These are phyloP conservation scores for Aspergillus pseudoglaucus DNA, from an alignment of 2,329 filamentous ascomycete species.

Conservation along the genomic window DNA sequence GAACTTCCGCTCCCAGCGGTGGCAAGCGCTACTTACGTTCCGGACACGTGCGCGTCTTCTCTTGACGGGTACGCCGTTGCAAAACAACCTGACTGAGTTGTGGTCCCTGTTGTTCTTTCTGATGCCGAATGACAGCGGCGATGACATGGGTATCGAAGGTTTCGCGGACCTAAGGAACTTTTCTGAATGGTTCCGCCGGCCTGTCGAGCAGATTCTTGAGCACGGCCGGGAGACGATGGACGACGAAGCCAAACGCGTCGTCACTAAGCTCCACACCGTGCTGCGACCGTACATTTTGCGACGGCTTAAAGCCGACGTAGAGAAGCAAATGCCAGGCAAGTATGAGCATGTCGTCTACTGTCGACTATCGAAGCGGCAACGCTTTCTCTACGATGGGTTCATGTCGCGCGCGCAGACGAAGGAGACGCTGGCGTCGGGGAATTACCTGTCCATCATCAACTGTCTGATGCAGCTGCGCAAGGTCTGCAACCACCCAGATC, in stretches of 20 bases:
- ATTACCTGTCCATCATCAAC: slow-evolving; percentile 96
- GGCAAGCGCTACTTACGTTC: slow-evolving; percentile 91
- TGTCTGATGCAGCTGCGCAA: slow-evolving; percentile 96
- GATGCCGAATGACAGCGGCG: slow-evolving; percentile 69
- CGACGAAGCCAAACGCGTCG: slow-evolving; percentile 84
- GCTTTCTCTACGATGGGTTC: slow-evolving; percentile 94
- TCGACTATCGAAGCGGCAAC: slow-evolving; percentile 86
- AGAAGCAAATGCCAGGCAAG: slow-evolving; percentile 98
- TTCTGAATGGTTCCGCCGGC: slow-evolving; percentile 90
- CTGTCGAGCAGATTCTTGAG: slow-evolving; percentile 92
- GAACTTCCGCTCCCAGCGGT: slow-evolving; percentile 95
- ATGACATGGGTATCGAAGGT: slow-evolving; percentile 70
- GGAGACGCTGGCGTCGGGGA: slow-evolving; percentile 81
- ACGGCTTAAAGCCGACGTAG: slow-evolving; percentile 89
- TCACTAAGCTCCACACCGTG: slow-evolving; percentile 88
- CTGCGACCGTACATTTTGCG: slow-evolving; percentile 86
- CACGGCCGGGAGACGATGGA: slow-evolving; percentile 92
- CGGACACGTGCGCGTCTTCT: slow-evolving; percentile 82
- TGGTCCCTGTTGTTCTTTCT: slow-evolving; percentile 97
- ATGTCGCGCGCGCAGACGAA: slow-evolving; percentile 84
- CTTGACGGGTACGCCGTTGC: slow-evolving; percentile 87
- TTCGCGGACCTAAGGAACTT: slow-evolving; percentile 96
- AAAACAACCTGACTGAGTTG: slow-evolving; percentile 93
- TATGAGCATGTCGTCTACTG: slow-evolving; percentile 97
- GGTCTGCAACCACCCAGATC: slow-evolving; percentile 95